These are phyloP conservation scores for Fusarium nematophilum DNA, from an alignment of 2,329 filamentous ascomycete genomes.

Conservation along the genomic window DNA sequence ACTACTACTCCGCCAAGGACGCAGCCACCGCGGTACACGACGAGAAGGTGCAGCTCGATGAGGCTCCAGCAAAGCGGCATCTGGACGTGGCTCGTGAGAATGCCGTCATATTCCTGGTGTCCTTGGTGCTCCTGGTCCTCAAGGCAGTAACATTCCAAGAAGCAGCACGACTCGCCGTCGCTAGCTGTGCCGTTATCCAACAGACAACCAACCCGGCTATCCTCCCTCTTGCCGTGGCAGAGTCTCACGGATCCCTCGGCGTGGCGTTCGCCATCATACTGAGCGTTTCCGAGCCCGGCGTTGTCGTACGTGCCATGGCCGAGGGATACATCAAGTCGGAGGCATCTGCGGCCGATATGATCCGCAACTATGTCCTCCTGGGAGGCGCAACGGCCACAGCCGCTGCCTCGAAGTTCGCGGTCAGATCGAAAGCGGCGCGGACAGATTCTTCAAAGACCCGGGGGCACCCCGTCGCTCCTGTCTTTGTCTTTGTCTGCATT, in stretches of 20 bases:
- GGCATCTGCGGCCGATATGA: not conserved
- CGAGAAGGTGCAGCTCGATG: conserved; percentile 3
- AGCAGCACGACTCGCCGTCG: conserved; percentile 26
- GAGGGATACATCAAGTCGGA: conserved; percentile 7
- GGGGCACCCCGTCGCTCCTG: conserved; percentile 5
- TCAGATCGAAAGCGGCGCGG: not conserved
- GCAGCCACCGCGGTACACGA: conserved; percentile 8
- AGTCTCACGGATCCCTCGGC: not conserved
- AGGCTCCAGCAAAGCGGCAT: conserved; percentile 8
- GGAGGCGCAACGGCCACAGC: conserved; percentile 14
- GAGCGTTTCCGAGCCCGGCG: conserved; percentile 1
- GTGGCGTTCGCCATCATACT: conserved; percentile 9
- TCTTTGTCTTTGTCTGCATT: conserved; percentile 12
- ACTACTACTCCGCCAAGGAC: conserved; percentile 32
- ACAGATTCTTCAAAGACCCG: not conserved
- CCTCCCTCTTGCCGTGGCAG: not conserved
- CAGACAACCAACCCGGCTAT: conserved; percentile 7
- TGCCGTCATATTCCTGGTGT: conserved; percentile 16
- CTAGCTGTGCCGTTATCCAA: conserved; percentile 26
- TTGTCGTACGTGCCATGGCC: conserved; percentile 1
- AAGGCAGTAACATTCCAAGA: conserved; percentile 16
- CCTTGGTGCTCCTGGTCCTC: conserved; percentile 1
- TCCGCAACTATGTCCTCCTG: conserved; percentile 15
- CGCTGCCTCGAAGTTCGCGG: not conserved
- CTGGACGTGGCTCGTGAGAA: conserved; percentile 15